Percentiles rank a stretch among this genome's conserved stretches.
Evolutionary conservation across 495 filamentous ascomycete species (phyloP).

Genomic region (Trichoderma virens): DNA sequence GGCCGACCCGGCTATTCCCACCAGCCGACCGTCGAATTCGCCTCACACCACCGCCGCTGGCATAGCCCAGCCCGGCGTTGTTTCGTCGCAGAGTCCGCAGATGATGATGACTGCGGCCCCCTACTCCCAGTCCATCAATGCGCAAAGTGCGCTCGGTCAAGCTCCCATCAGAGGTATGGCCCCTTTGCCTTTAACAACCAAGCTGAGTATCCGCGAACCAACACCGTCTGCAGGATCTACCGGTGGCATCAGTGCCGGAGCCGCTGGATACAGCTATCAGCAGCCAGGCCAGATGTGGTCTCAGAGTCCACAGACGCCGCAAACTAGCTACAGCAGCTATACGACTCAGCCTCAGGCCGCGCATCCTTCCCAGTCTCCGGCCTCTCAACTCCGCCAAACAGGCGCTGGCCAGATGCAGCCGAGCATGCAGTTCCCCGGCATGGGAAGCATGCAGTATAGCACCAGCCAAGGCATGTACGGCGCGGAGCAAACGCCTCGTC

Average conservation of each 20-base stretch:
- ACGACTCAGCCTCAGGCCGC: constrained; percentile 49
- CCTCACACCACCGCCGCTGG: constrained; percentile 36
- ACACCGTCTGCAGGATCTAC: constrained; percentile 26
- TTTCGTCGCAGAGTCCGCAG: constrained; percentile 47
- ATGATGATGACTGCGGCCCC: constrained; percentile 49
- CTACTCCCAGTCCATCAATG: constrained; percentile 45
- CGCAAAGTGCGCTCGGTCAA: constrained; percentile 40
- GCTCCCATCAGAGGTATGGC: constrained; percentile 46
- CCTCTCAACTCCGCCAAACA: constrained; percentile 56
- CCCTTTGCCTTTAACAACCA: constrained; percentile 31
- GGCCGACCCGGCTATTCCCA: constrained; percentile 33
- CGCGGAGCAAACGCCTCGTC: constrained; percentile 50
- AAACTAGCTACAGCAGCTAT: constrained; percentile 38
- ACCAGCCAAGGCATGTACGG: constrained; percentile 51
- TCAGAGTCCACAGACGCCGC: constrained; percentile 47
- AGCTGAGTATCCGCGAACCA: constrained; percentile 36
- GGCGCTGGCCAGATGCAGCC: constrained; percentile 54
- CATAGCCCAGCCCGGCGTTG: constrained; percentile 30
- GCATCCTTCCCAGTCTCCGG: constrained; percentile 50
- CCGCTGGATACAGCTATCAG: constrained; percentile 43
- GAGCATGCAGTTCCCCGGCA: constrained; percentile 49
- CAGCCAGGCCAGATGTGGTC: constrained; percentile 43
- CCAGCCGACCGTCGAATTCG: constrained; percentile 42
- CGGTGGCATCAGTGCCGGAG: constrained; percentile 28
- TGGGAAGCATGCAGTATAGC: constrained; percentile 51